Conservation (phyloP, 2,329 filamentous ascomycete species). For the Aspergillus pseudoviridinutans region DNA sequence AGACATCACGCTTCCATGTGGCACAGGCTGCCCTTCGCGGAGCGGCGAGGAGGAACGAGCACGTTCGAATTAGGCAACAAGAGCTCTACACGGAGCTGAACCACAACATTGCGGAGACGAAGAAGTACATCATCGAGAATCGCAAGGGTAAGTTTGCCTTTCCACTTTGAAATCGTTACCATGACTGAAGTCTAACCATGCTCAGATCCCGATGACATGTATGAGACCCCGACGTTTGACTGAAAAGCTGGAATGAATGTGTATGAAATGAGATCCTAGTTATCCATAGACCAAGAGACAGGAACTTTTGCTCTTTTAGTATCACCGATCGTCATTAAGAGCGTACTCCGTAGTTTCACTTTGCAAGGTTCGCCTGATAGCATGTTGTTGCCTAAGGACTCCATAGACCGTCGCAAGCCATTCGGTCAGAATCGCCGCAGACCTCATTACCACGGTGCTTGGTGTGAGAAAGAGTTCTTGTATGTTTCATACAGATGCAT, state of each 20-base stretch:
- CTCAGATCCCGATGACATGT: slow-evolving; percentile 51
- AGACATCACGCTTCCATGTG: slow-evolving; percentile 58
- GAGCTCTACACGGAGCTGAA: slow-evolving; percentile 48
- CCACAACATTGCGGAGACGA: slow-evolving; percentile 46
- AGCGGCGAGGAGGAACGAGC: slow-evolving; percentile 47
- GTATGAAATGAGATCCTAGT: background rate
- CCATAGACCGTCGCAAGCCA: background rate
- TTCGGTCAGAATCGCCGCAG: background rate
- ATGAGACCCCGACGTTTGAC: slow-evolving; percentile 46
- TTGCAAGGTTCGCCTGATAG: background rate
- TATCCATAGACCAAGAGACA: background rate
- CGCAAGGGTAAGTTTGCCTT: slow-evolving; percentile 47
- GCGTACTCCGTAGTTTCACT: background rate
- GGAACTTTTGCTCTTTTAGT: background rate
- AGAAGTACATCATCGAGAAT: slow-evolving; percentile 50
- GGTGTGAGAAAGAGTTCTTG: background rate
- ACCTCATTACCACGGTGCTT: background rate
- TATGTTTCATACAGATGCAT: background rate
- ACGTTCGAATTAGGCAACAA: slow-evolving; percentile 44
- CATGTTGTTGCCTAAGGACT: background rate
- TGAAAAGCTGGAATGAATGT: background rate
- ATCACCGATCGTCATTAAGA: background rate
- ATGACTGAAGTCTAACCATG: slow-evolving; percentile 1
- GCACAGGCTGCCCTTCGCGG: slow-evolving; percentile 52
- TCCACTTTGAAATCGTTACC: background rate